Percentiles rank a stretch among this genome's conserved stretches.
Evolutionary conservation across 2,329 filamentous ascomycete genomes (phyloP).

Genomic region (Paracamarosporium sp.): DNA sequence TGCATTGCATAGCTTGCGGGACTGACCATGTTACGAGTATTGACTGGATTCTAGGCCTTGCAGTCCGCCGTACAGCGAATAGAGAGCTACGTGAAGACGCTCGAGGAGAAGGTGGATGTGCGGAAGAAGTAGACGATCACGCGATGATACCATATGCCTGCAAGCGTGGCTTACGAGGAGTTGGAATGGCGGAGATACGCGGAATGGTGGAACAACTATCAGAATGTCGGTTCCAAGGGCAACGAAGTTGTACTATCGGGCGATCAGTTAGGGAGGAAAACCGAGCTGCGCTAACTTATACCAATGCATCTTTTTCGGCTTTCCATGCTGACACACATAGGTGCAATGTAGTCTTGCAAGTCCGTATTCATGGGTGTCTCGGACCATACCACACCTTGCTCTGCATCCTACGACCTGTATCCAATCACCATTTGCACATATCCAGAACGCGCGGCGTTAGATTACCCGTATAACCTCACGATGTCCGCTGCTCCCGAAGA

Average conservation of each 20-base stretch:
- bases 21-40: too few species aligned
- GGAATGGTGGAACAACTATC: neutral
- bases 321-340: neutral
- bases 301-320: neutral
- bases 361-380: neutral
- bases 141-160: neutral
- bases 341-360: neutral
- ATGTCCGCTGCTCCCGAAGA: neutral
- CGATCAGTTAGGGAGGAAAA: neutral
- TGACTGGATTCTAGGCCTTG: constrained; percentile 63
- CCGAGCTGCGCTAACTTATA: constrained; percentile 4
- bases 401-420: neutral
- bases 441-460: neutral
- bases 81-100: constrained; percentile 78
- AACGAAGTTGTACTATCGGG: neutral
- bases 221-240: neutral
- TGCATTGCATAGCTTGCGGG: too few species aligned
- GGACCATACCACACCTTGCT: neutral
- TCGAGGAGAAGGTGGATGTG: constrained; percentile 79
- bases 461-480: neutral
- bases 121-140: constrained; percentile 29
- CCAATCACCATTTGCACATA: neutral
- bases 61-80: constrained; percentile 87
- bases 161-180: neutral
- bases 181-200: neutral